Evolutionary conservation across 2,329 filamentous ascomycete genomes (phyloP).

Genomic region (Arthrinium phaeospermum): DNA sequence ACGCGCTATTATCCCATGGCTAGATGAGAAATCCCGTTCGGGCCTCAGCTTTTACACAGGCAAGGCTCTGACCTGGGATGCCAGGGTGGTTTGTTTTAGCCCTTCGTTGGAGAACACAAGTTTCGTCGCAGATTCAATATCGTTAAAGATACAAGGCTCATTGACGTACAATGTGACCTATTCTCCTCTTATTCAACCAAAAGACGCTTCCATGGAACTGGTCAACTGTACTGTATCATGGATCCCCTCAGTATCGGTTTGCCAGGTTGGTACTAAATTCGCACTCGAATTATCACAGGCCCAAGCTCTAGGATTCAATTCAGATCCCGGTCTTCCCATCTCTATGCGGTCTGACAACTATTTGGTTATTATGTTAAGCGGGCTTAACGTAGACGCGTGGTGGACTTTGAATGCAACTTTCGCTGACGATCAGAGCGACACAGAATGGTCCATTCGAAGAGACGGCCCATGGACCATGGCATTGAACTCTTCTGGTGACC

Average conservation of each 20-base stretch:
- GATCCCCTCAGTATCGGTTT: too few species aligned
- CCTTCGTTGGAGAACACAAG: neutral
- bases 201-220: neutral
- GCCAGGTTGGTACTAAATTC: too few species aligned
- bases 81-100: neutral
- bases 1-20: neutral
- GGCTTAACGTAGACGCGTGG: too few species aligned
- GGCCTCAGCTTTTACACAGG: neutral
- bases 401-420: too few species aligned
- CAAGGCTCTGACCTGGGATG: neutral
- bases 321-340: too few species aligned
- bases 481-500: neutral
- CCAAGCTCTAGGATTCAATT: too few species aligned
- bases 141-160: neutral
- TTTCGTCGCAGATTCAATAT: neutral
- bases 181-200: neutral
- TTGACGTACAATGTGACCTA: neutral
- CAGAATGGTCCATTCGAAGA: neutral
- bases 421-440: neutral
- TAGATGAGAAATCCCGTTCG: neutral
- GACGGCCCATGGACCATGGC: neutral
- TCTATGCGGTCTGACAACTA: fast-evolving
- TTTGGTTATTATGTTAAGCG: too few species aligned
- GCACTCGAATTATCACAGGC: too few species aligned
- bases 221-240: neutral